Evolutionary conservation across 257 asterid species (phyloP), one percentile per base, ranked within the genome.

Genomic region (Thymus mandschuricus): DNA sequence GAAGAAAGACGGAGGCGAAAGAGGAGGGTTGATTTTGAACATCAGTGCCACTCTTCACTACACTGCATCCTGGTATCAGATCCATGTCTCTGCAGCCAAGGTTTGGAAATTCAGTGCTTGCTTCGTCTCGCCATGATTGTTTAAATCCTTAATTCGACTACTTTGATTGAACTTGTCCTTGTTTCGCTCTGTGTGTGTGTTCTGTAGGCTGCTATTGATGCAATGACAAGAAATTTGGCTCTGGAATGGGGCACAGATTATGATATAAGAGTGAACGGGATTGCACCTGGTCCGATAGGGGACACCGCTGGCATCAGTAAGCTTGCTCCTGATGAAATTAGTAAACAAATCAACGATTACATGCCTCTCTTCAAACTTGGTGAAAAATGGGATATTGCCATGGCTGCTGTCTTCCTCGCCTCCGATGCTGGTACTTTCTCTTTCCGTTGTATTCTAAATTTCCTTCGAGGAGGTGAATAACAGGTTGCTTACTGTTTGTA

Each of bases 51-150:
- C 98, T 43, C 79, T 90, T 79, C 98, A 89, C 78, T 89, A 89
- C 76, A 92, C 98, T 0, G 97, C 98, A 57, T 13, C 92, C 54
- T 92, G 96, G 96, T 92, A 92, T 83, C 98, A 89, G 78, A 84
- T 92, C 82, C 97, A 92, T 70, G 97, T 89, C 49, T 82, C 95
- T 70, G 94, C 98, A 28, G 98, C 98, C 73, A 89, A 92, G 97
- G 96, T 92, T 73, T 79, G 88, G 73, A 13, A 10, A 27, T 46
- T 74, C 55, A 41, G n/a, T 68, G 71, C 63, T 60, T 62, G 9
- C 12, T 3, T 35, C 40, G 5, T 0, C 40, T 35, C 40, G 30
- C 38, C 62, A 51, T 10, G 59, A 67, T 56, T 49, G 44, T 66
- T n/a, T 40, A 12, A 21, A 21, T 54, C 44, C 59, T 67, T 54